A percentile compares a stretch with the other conserved stretches of the same genome.
Evolutionary conservation across 1,284 basidiomycete species (phyloP).

Genomic region (Marasmius fiardii): DNA sequence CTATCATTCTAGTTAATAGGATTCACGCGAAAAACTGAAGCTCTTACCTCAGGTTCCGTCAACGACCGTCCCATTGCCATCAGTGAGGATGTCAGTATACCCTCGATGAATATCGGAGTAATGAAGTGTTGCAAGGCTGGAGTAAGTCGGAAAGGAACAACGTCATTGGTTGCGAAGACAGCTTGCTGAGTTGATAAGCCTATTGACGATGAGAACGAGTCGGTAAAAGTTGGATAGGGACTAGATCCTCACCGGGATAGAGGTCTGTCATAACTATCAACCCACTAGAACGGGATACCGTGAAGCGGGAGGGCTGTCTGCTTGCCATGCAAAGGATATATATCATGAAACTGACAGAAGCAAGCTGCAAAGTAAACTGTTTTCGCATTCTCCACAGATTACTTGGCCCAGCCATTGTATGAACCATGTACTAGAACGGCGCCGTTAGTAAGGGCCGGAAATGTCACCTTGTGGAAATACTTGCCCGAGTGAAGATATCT

Average conservation of each 20-base stretch:
- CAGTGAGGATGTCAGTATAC: conserved; percentile 81
- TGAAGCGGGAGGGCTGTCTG: conserved; percentile 84
- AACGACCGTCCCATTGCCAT: conserved; percentile 91
- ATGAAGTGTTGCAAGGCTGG: conserved; percentile 96
- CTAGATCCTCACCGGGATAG: conserved; percentile 64
- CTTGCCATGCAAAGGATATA: conserved; percentile 86
- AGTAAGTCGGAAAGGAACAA: conserved; percentile 95
- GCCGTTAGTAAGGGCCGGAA: conserved; percentile 1
- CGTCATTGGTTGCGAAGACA: conserved; percentile 76
- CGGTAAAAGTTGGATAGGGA: background rate
- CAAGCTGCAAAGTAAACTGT: conserved; percentile 91
- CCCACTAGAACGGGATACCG: conserved; percentile 87
- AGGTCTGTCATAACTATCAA: conserved; percentile 90
- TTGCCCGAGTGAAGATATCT: conserved; percentile 79
- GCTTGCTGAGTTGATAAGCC: conserved; percentile 45
- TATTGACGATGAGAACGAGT: conserved; percentile 13
- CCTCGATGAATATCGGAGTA: conserved; percentile 88
- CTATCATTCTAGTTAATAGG: conserved; percentile 35
- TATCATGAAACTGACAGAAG: conserved; percentile 90
- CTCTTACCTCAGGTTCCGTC: conserved; percentile 84
- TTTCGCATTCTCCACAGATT: conserved; percentile 98
- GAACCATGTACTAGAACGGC: conserved; percentile 78
- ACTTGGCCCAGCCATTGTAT: conserved; percentile 79
- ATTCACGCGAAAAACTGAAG: background rate
- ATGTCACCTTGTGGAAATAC: conserved; percentile 23